These are phyloP conservation scores for Plenodomus lindquistii DNA, from an alignment of 2,329 filamentous ascomycete species.

Conservation along the genomic window DNA sequence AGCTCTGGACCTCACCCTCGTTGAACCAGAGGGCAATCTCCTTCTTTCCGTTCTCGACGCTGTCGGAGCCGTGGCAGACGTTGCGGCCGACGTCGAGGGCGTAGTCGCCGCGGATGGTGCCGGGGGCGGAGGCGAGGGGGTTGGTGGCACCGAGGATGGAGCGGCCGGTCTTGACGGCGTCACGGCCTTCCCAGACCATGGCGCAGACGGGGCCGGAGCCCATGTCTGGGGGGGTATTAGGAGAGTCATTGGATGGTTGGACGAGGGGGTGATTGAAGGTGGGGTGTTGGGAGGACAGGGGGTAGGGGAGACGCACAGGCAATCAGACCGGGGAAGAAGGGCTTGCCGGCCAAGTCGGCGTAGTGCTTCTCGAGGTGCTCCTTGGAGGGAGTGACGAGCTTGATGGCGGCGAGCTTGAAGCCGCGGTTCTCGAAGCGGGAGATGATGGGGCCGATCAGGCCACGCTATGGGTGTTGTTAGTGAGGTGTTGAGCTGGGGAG, in stretches of 20 bases:
- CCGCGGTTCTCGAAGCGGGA: conserved; percentile 96
- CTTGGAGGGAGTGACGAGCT: conserved; percentile 86
- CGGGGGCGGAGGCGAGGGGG: conserved; percentile 89
- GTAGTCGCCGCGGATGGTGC: conserved; percentile 96
- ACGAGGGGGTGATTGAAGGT: background rate
- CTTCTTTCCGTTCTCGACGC: conserved; percentile 98
- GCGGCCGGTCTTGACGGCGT: conserved; percentile 98
- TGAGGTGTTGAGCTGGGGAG: background rate
- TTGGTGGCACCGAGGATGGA: conserved; percentile 98
- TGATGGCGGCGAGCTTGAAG: conserved; percentile 98
- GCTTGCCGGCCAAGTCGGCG: conserved; percentile 86
- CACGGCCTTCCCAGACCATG: conserved; percentile 99
- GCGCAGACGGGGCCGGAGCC: conserved; percentile 92
- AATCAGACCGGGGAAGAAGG: conserved; percentile 95
- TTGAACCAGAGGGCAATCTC: conserved; percentile 99
- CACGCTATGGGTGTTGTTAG: conserved; percentile 66
- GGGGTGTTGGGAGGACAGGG: conserved; percentile 8
- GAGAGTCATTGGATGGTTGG: background rate
- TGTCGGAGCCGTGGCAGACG: conserved; percentile 99
- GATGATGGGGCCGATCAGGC: conserved; percentile 97
- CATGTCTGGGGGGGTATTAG: conserved; percentile 71
- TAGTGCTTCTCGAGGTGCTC: conserved; percentile 99
- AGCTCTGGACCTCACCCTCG: conserved; percentile 79
- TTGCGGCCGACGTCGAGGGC: conserved; percentile 93
- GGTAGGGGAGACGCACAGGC: conserved; percentile 66